These are phyloP conservation scores for Cunninghamia lanceolata DNA, from an alignment of 75 land plant species.

Conservation along the genomic window DNA sequence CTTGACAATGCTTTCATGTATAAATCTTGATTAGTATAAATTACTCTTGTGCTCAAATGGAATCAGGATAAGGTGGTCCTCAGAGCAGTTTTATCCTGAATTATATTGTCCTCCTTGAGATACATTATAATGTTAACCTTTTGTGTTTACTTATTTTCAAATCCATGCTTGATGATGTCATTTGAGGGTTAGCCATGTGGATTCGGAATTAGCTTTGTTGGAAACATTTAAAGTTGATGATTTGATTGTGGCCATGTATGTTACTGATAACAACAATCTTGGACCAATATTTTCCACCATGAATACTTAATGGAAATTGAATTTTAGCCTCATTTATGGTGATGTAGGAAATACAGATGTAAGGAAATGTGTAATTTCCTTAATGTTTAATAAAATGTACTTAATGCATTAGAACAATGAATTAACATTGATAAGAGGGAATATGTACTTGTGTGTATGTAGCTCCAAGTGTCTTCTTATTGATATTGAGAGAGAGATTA, in stretches of 20 bases:
- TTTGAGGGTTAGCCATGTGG: background rate
- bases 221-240: background rate
- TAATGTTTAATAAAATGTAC: background rate
- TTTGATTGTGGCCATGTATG: background rate
- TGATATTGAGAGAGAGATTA: background rate
- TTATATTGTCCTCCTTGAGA: too few species aligned
- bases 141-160: too few species aligned
- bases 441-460: background rate
- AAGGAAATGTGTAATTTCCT: background rate
- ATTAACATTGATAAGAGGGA: background rate
- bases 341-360: background rate
- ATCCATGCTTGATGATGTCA: background rate
- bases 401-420: background rate
- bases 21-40: too few species aligned
- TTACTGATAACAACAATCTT: background rate
- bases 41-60: too few species aligned
- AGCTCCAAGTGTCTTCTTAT: background rate
- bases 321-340: background rate
- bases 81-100: too few species aligned
- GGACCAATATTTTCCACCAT: background rate
- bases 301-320: background rate
- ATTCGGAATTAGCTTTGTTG: background rate
- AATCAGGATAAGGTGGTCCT: too few species aligned
- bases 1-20: too few species aligned
- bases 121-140: too few species aligned